These are phyloP conservation scores for Datisca glomerata DNA, from an alignment of 306 rosid genomes.

Conservation along the genomic window DNA sequence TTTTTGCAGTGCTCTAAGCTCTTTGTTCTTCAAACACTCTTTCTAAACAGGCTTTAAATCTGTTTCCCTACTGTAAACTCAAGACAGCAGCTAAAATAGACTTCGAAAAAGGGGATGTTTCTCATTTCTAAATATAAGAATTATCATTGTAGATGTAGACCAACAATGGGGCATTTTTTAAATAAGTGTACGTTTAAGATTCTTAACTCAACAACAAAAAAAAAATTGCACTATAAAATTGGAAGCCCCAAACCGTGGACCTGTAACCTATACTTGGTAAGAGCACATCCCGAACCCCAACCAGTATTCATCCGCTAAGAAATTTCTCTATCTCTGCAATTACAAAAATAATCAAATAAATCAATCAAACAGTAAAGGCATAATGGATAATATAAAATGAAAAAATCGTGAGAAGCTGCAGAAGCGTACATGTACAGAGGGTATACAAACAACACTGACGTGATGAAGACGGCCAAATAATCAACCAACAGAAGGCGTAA, in stretches of 20 bases:
- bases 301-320: constrained; percentile 29
- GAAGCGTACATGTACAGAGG: constrained; percentile 72
- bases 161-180: constrained; percentile 10
- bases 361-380: constrained; percentile 12
- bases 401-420: constrained; percentile 4
- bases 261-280: constrained; percentile 24
- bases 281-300: constrained; percentile 36
- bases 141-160: constrained; percentile 4
- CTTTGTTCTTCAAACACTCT: too few species aligned
- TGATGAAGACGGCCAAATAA: constrained; percentile 29
- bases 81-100: too few species aligned
- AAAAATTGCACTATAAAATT: constrained; percentile 5
- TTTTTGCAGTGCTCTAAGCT: too few species aligned
- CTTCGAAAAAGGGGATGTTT: not conserved
- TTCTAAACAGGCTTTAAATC: too few species aligned
- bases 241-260: constrained; percentile 28
- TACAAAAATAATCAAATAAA: constrained; percentile 18
- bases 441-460: constrained; percentile 35
- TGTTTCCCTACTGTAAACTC: too few species aligned
- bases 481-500: constrained; percentile 22
- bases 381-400: constrained; percentile 3
- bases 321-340: constrained; percentile 45
- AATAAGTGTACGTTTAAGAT: constrained; percentile 17
- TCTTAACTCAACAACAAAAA: constrained; percentile 20
- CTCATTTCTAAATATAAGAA: not conserved